Conservation (phyloP, 192 early-diverging fungal genomes). For the Podila clonocystis region DNA sequence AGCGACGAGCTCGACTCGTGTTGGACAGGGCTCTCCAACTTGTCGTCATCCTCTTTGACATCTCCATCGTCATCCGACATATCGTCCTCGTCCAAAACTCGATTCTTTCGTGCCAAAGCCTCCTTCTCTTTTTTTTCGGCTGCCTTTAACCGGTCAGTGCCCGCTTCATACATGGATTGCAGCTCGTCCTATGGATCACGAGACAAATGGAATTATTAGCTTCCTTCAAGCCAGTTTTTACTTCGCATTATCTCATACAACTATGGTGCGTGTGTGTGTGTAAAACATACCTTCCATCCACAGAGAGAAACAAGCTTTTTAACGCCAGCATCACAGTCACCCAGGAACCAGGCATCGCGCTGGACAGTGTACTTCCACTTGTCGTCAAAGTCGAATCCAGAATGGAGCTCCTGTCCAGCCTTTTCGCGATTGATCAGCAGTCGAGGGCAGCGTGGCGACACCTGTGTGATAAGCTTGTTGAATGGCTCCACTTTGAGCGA, state of each 20-base stretch:
- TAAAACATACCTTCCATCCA: conserved; percentile 72
- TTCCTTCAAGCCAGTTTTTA: neutral
- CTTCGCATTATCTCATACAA: neutral
- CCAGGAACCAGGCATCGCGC: conserved; percentile 84
- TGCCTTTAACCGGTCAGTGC: conserved; percentile 15
- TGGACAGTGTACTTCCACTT: conserved; percentile 61
- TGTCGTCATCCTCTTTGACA: conserved; percentile 29
- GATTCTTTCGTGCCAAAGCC: neutral
- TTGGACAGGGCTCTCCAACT: neutral
- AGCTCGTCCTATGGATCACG: conserved; percentile 24
- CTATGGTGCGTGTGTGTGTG: neutral
- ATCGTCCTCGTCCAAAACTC: neutral
- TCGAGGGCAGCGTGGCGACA: conserved; percentile 74
- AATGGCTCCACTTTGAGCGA: conserved; percentile 93
- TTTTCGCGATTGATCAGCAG: conserved; percentile 91
- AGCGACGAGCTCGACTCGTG: conserved; percentile 5
- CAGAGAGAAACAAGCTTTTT: conserved; percentile 71
- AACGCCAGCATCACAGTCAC: conserved; percentile 88
- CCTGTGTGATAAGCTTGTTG: conserved; percentile 76
- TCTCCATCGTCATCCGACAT: conserved; percentile 18
- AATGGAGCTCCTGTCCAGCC: conserved; percentile 70
- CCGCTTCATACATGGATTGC: conserved; percentile 40
- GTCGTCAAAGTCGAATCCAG: conserved; percentile 88
- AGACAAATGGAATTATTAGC: neutral
- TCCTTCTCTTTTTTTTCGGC: conserved; percentile 2